These are phyloP conservation scores for Alternaria longipes DNA, from an alignment of 2,329 filamentous ascomycete species.

Conservation along the genomic window DNA sequence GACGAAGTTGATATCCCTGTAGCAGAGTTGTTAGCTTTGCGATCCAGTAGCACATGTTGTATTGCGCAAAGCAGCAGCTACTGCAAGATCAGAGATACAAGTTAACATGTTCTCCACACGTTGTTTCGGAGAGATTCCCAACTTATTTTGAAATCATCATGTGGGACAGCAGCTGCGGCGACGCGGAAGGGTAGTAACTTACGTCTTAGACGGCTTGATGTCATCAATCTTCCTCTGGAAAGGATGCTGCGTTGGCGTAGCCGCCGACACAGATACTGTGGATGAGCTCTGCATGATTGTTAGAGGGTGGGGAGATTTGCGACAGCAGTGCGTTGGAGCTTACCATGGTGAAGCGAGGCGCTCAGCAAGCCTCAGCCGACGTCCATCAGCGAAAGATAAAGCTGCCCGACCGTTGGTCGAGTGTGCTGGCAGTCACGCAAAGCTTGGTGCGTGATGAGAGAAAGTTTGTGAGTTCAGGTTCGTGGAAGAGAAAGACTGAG, in stretches of 20 bases:
- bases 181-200: conserved; percentile 52
- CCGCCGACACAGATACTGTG: conserved; percentile 75
- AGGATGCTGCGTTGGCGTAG: conserved; percentile 73
- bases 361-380: conserved; percentile 44
- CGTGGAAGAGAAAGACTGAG: conserved; percentile 37
- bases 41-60: conserved; percentile 7
- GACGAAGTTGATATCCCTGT: conserved; percentile 91
- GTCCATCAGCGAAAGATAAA: conserved; percentile 45
- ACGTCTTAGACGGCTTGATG: conserved; percentile 90
- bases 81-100: conserved; percentile 72
- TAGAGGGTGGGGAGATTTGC: conserved; percentile 27
- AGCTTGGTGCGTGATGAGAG: conserved; percentile 40
- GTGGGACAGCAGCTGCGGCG: conserved; percentile 46
- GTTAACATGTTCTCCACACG: conserved; percentile 91
- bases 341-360: conserved; percentile 50
- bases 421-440: conserved; percentile 39
- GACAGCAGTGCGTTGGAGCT: conserved; percentile 20
- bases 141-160: conserved; percentile 88
- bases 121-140: conserved; percentile 99
- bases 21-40: conserved; percentile 36
- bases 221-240: conserved; percentile 87
- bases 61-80: conserved; percentile 26
- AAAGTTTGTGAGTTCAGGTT: conserved; percentile 30
- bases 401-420: conserved; percentile 47
- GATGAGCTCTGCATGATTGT: conserved; percentile 64